Base-by-base conservation (phyloP, 2,329 filamentous ascomycete species). In the Ustilaginoidea virens region DNA sequence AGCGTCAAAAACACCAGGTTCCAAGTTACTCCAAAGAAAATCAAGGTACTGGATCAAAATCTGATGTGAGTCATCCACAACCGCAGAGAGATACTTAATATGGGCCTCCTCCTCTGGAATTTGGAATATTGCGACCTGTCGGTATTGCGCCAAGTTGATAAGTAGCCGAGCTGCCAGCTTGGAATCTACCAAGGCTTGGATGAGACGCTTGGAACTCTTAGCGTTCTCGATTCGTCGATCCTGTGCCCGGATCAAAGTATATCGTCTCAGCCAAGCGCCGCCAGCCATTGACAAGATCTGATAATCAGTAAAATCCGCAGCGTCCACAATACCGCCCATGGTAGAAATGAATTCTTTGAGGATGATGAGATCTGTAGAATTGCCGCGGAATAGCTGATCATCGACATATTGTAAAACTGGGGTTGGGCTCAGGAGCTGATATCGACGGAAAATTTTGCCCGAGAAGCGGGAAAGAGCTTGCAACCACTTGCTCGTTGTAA, bases 301-400 rank as follows among this genome's bases (percentile, higher is more conserved):
- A 12, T 75, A 61, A 40, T 98, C 87, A 17, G 82, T 94, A 45
- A 93, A 87, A 45, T 86, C 82, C 29, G 76, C 69, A 35, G 87
- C 78, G 4, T 86, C 75, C 9, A 87, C 76, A 34, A 98, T 86
- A 25, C 92, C 92, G 12, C 82, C 83, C 90, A 98, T 96, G 3
- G 80, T 81, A 20, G 74, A 74, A 29, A 96, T 79, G 35, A 98
- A 69, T 45, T 96, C 83, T 46, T 90, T 80, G 23, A 98, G 60
- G 35, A 98, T 81, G 37, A 93, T 82, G 19, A 98, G 63, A 49
- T 96, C 86, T 7, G 81, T 92, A 1, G 85, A 79, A 41, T 92
- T 92, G 37, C 86, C 80, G 28, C 67, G 68, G 28, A 74, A 69
- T 5, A 98, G 68, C 48, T 94, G 85, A 35, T 82, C 68, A 26